Conservation (phyloP, 495 filamentous ascomycete species). For the Sporormia fimetaria region DNA sequence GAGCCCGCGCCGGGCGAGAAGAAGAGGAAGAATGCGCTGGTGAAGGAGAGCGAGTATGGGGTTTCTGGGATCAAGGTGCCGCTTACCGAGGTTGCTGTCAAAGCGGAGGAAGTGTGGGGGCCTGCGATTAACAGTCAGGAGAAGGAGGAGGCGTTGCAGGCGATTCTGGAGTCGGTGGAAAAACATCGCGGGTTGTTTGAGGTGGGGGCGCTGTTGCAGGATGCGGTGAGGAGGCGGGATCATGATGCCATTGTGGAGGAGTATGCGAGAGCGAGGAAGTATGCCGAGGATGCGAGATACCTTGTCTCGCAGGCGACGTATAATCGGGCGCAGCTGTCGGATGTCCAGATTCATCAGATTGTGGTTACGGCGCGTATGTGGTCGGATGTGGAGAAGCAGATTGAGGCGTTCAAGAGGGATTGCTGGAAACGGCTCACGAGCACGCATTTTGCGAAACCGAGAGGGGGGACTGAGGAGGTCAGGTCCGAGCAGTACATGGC, state of each 20-base stretch:
- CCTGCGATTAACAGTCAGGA: constrained; percentile 88
- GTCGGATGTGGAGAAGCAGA: constrained; percentile 75
- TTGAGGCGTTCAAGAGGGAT: constrained; percentile 76
- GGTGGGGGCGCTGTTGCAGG: constrained; percentile 61
- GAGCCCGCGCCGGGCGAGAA: constrained; percentile 37
- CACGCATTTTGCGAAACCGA: constrained; percentile 38
- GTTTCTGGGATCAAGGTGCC: constrained; percentile 80
- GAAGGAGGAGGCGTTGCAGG: constrained; percentile 73
- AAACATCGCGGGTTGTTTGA: constrained; percentile 70
- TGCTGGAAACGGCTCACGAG: constrained; percentile 61
- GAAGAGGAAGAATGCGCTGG: constrained; percentile 80
- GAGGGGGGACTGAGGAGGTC: constrained; percentile 32
- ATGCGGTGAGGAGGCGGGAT: constrained; percentile 79
- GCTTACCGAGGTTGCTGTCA: constrained; percentile 75
- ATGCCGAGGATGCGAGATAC: constrained; percentile 59
- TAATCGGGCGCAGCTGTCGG: constrained; percentile 42
- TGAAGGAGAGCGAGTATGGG: constrained; percentile 91
- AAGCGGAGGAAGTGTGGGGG: constrained; percentile 94
- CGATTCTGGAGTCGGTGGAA: constrained; percentile 60
- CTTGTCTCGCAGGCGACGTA: constrained; percentile 44
- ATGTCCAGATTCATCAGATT: constrained; percentile 71
- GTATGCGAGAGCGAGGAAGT: constrained; percentile 64
- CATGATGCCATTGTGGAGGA: constrained; percentile 79
- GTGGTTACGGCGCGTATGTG: constrained; percentile 88
- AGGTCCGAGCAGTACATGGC: constrained; percentile 77